A percentile compares a stretch with the other conserved stretches of the same genome.
phyloP scores from a whole-genome alignment of 2,329 filamentous ascomycete genomes.

The Emmonsiellopsis sp. region DNA sequence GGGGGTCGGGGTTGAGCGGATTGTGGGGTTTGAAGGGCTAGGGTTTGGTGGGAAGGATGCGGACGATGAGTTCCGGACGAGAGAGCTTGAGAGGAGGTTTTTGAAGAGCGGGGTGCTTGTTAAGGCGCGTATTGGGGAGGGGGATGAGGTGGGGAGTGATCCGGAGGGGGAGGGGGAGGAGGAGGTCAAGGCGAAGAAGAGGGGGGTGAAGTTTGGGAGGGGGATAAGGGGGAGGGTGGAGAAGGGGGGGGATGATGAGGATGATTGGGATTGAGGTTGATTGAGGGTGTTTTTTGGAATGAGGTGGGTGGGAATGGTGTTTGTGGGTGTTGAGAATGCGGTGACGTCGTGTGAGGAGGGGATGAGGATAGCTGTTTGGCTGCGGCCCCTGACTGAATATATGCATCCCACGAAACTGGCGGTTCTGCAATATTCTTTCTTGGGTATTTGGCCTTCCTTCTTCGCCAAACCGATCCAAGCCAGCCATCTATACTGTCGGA shows the following conservation, averaged over 20 bases:
- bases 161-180: constrained; percentile 16
- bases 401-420: no score
- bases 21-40: constrained; percentile 41
- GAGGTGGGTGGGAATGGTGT: background rate
- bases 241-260: constrained; percentile 24
- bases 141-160: constrained; percentile 16
- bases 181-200: constrained; percentile 15
- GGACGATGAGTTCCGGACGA: constrained; percentile 31
- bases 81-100: constrained; percentile 34
- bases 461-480: no score
- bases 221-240: constrained; percentile 14
- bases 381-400: no score
- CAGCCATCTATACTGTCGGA: no score
- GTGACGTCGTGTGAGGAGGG: background rate
- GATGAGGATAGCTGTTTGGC: background rate
- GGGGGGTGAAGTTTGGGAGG: constrained; percentile 16
- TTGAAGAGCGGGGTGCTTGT: constrained; percentile 30
- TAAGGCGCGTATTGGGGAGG: constrained; percentile 24
- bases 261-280: constrained; percentile 38
- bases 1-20: constrained; percentile 35
- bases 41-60: constrained; percentile 29
- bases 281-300: constrained; percentile 17
- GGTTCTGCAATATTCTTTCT: no score
- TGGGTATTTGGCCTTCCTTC: no score
- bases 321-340: background rate